phyloP scores from a whole-genome alignment of 495 filamentous ascomycete genomes.

The Talaromyces thailandensis region DNA sequence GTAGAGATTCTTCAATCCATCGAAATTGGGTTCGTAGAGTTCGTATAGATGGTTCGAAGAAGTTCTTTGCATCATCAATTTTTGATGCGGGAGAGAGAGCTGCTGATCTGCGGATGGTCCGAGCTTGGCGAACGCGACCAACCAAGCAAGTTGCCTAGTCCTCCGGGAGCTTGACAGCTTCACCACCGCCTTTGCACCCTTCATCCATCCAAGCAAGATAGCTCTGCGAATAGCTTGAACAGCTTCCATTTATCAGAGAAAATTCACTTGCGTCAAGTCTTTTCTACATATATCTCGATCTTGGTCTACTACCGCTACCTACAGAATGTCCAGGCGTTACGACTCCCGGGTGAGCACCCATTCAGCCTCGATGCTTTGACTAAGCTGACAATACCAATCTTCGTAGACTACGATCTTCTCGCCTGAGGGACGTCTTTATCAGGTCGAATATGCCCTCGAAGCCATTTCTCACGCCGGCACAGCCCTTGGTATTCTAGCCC shows the following conservation, averaged over 20 bases:
- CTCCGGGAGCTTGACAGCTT: conserved; percentile 21
- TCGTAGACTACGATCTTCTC: conserved; percentile 97
- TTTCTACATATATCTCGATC: background rate
- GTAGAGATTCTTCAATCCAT: background rate
- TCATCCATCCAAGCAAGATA: background rate
- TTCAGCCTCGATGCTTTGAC: conserved; percentile 6
- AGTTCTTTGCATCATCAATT: background rate
- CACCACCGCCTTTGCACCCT: conserved; percentile 15
- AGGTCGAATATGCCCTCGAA: conserved; percentile 98
- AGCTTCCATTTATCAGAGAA: background rate
- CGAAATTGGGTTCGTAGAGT: too few species aligned
- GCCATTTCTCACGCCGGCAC: conserved; percentile 98
- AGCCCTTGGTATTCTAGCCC: conserved; percentile 89
- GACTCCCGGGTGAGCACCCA: conserved; percentile 74
- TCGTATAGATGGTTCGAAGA: background rate
- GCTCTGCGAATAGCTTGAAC: background rate
- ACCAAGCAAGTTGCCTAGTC: conserved; percentile 34
- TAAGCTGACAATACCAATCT: conserved; percentile 38
- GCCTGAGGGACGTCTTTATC: conserved; percentile 94
- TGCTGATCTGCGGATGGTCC: conserved; percentile 32
- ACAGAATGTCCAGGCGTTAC: conserved; percentile 90
- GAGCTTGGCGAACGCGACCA: conserved; percentile 41
- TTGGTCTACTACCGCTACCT: background rate
- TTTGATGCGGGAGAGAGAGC: conserved; percentile 13
- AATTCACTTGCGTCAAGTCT: background rate